phyloP scores from a whole-genome alignment of 768 basidiomycete genomes.

The Rhodotorula paludigena region DNA sequence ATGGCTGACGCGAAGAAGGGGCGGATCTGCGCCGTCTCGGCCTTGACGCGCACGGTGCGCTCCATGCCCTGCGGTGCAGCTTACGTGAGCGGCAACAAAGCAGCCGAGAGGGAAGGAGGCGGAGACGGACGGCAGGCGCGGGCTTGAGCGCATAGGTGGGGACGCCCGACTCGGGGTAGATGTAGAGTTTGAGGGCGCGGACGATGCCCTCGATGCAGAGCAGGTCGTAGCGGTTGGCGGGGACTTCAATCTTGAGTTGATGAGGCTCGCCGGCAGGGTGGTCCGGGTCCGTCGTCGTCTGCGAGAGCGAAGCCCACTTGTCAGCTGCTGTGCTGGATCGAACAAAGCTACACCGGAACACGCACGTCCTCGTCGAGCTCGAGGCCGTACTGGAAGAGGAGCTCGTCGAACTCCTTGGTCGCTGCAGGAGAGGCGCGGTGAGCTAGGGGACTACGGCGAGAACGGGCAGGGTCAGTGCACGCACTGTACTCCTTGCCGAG shows the following conservation, averaged over 20 bases:
- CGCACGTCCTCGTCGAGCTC: slow-evolving; percentile 94
- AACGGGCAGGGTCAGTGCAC: slow-evolving; percentile 18
- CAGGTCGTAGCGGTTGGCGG: slow-evolving; percentile 98
- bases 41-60: slow-evolving; percentile 62
- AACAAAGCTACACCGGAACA: no score
- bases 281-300: slow-evolving; percentile 38
- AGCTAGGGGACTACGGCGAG: background rate
- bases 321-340: background rate
- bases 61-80: slow-evolving; percentile 33
- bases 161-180: slow-evolving; percentile 45
- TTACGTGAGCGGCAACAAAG: slow-evolving; percentile 21
- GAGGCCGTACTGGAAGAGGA: slow-evolving; percentile 95
- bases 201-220: slow-evolving; percentile 95
- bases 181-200: slow-evolving; percentile 74
- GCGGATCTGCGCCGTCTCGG: slow-evolving; percentile 77
- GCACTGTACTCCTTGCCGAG: slow-evolving; percentile 77
- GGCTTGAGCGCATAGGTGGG: slow-evolving; percentile 31
- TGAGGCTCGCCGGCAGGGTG: slow-evolving; percentile 46
- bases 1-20: slow-evolving; percentile 88
- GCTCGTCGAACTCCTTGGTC: slow-evolving; percentile 85
- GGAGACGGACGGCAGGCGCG: slow-evolving; percentile 24
- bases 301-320: background rate
- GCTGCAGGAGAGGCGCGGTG: slow-evolving; percentile 53
- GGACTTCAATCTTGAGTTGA: slow-evolving; percentile 98
- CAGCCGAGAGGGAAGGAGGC: slow-evolving; percentile 61